phyloP scores from a whole-genome alignment of 495 filamentous ascomycete species.

The Hypoxylon rickii region DNA sequence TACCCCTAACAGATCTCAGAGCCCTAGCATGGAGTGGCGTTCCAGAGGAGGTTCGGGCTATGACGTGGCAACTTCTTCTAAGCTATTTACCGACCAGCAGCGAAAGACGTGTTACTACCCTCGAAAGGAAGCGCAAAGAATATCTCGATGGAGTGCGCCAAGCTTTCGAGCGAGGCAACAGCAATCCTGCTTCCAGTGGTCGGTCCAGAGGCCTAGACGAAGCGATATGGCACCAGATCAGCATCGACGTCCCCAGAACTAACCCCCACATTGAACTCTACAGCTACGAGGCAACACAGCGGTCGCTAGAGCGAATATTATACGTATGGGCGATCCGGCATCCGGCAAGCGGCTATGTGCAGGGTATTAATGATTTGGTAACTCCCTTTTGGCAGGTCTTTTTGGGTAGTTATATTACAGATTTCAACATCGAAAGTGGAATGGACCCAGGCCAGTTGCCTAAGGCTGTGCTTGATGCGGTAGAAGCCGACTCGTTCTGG shows the following conservation, averaged over 20 bases:
- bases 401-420: constrained; percentile 89
- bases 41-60: constrained; percentile 91
- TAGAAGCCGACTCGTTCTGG: constrained; percentile 98
- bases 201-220: constrained; percentile 84
- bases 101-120: constrained; percentile 83
- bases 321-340: constrained; percentile 98
- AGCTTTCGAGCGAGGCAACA: constrained; percentile 78
- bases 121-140: constrained; percentile 95
- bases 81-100: constrained; percentile 95
- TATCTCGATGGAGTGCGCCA: constrained; percentile 95
- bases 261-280: constrained; percentile 96
- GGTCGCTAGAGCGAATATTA: constrained; percentile 89
- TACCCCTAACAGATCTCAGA: constrained; percentile 81
- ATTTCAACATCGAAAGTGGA: constrained; percentile 85
- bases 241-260: constrained; percentile 95
- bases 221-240: constrained; percentile 97
- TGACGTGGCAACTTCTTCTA: constrained; percentile 96
- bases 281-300: constrained; percentile 92
- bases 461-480: constrained; percentile 87
- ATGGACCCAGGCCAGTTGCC: constrained; percentile 97
- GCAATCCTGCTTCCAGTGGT: constrained; percentile 41
- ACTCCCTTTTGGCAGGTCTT: constrained; percentile 99
- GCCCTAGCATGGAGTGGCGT: constrained; percentile 90
- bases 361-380: constrained; percentile 97
- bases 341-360: constrained; percentile 95